A percentile compares a stretch with the other conserved stretches of the same genome.
Conservation (phyloP, 106 monocot species). For the Cymbidium sinense region DNA sequence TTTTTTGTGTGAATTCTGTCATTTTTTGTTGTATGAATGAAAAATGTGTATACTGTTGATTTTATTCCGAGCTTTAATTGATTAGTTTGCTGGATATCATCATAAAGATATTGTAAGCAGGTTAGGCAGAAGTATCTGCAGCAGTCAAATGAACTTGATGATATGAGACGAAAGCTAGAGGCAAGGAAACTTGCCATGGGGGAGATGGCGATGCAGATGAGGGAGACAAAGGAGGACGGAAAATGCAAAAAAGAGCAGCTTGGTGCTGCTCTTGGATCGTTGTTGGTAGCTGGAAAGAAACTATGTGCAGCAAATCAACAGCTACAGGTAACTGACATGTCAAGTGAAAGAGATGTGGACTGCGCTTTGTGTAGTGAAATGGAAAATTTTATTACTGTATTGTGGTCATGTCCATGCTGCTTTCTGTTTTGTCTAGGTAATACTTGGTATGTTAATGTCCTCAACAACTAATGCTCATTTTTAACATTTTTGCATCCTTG, state of each 20-base stretch:
- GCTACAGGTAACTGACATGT: conserved; percentile 48
- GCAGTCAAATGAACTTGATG: conserved; percentile 67
- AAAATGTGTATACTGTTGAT: neutral
- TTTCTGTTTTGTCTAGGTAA: neutral
- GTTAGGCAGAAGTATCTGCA: conserved; percentile 44
- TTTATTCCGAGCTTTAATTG: conserved; percentile 20
- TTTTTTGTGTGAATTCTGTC: too few relatives aligned
- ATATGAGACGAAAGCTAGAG: conserved; percentile 61
- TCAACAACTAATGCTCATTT: neutral
- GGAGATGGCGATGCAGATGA: conserved; percentile 38
- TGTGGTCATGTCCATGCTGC: neutral
- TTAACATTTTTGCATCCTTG: neutral
- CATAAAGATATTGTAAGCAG: conserved; percentile 24
- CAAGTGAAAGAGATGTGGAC: neutral
- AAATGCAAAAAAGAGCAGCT: conserved; percentile 57
- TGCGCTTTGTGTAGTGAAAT: neutral
- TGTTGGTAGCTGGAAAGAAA: conserved; percentile 60
- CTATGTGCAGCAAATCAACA: conserved; percentile 49
- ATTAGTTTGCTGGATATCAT: conserved; percentile 18
- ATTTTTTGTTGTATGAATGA: neutral
- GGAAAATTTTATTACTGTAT: neutral
- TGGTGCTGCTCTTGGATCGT: conserved; percentile 30
- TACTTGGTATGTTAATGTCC: neutral
- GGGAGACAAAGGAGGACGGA: conserved; percentile 38
- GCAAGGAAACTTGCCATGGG: conserved; percentile 36